These are phyloP conservation scores for Verbena officinalis DNA, from an alignment of 257 asterid genomes.

Conservation along the genomic window DNA sequence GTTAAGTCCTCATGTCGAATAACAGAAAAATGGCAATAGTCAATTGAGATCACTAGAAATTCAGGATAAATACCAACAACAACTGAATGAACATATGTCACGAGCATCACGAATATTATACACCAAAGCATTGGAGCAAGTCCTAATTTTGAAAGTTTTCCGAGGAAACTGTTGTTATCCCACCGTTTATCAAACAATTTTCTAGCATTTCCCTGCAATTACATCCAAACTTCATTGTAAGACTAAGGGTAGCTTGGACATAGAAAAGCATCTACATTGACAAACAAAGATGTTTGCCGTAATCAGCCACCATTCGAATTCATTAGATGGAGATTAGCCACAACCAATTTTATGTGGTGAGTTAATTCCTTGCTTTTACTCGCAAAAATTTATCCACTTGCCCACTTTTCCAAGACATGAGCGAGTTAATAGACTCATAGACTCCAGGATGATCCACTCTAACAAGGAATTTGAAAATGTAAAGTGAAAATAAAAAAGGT, in stretches of 20 bases:
- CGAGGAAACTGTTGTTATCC: slow-evolving; percentile 72
- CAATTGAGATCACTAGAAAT: slow-evolving; percentile 4
- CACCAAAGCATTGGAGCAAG: slow-evolving; percentile 96
- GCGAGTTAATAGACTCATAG: too few species aligned
- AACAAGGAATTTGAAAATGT: too few species aligned
- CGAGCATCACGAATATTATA: slow-evolving; percentile 67
- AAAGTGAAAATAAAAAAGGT: too few species aligned
- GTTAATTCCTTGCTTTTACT: too few species aligned
- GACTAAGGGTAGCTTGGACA: slow-evolving; percentile 7
- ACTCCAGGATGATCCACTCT: too few species aligned
- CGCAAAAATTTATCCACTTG: too few species aligned
- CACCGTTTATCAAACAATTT: slow-evolving; percentile 77
- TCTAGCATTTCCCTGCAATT: slow-evolving; percentile 88
- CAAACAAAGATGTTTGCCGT: too few species aligned
- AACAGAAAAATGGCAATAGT: background rate
- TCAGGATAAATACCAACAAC: slow-evolving; percentile 59
- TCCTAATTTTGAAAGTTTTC: slow-evolving; percentile 83
- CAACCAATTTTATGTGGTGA: too few species aligned
- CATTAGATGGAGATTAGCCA: too few species aligned
- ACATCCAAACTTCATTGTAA: slow-evolving; percentile 26
- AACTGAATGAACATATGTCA: slow-evolving; percentile 73
- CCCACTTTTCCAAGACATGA: too few species aligned
- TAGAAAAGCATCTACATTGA: background rate
- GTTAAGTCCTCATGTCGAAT: slow-evolving; percentile 14
- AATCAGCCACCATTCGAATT: too few species aligned